Base-by-base conservation (phyloP, 345 rosid species). In the Ricinus communis region DNA sequence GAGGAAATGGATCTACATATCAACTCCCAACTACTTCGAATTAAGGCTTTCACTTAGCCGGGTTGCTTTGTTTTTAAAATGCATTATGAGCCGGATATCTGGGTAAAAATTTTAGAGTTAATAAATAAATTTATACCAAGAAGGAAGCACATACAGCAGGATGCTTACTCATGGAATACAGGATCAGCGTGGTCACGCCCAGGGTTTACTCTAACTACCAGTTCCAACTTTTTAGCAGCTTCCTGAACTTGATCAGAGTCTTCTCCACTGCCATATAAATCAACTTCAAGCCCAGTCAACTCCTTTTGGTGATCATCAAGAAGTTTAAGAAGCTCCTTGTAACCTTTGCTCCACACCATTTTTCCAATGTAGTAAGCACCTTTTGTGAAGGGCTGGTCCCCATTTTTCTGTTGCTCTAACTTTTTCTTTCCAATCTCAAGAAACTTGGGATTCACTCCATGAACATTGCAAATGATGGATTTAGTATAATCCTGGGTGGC, bases 281-380 rank as follows among this genome's bases (percentile, higher is more conserved):
- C 94, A 71, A 95, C 75, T 77, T 92, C 93, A 65, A 92, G 79
- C 43, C 83, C 90, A 66, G 76, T 62, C 45, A 92, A 80, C 71
- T 92, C 90, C 76, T 84, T 84, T 80, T 89, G 97, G 82, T 90
- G 88, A 73, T 83, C 81, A 38, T 10, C 70, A 51, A 95, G 89
- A 63, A 92, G 90, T 72, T 79, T 85, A 70, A 95, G 88, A 33
- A 95, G 87, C 80, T 95, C 99, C 76, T 76, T 85, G 81, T 91
- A 95, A 75, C 99, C 98, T 87, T 95, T 95, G 85, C 83, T 89
- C 99, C 99, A 93, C 10, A 90, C 85, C 97, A 95, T 93, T 84
- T 95, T 95, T 55, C 97, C 98, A 71, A 95, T 95, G 79, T 90
- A 92, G 82, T 90, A 92, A 19, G 90, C 87, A n/a, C 86, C 93